Evolutionary conservation across 257 asterid genomes (phyloP), one percentile per base, ranked within the genome.

Genomic region (Nicotiana noctiflora): DNA sequence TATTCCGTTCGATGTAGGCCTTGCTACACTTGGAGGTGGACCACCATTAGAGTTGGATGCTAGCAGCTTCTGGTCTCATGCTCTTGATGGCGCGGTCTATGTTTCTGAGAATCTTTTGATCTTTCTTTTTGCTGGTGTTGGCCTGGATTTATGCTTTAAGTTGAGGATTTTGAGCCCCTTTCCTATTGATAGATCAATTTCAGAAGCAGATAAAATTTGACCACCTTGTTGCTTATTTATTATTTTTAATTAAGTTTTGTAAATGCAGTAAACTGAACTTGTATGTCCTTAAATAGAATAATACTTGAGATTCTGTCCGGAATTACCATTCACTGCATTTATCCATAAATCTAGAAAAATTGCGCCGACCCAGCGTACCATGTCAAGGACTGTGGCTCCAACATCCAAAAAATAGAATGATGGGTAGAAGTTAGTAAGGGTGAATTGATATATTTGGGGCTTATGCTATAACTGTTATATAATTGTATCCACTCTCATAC

Each of bases 111-210:
- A 89, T 88, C 92, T 96, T 52, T 81, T 93, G 84, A 82, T 94
- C 75, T 95, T 95, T 79, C 83, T 89, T 63, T 93, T 94, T 85
- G 98, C 97, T 80, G 97, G 92, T 56, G 92, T 92, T 83, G 97
- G 91, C 19, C 87, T 95, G 7, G 99, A 95, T 85, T 90, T 89
- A 80, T 91, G 90, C 93, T 88, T 95, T 29, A 94, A 91, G 85
- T 63, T 90, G 88, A 87, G 94, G 82, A 55, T 95, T 83, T 64
- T 95, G 65, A 91, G 93, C 84, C 93, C 98, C 82, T 95, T 89
- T 84, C 97, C 99, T 10, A 84, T 84, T 82, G 91, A 88, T 18
- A 81, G 62, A 84, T 83, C 90, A 6, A 77, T 52, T 86, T 77
- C 74, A 82, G 76, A 61, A 29, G 7, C 60, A 14, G n/a, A 82